Conservation (phyloP, 352 stramenopile species). For the Pythium dissotocum region DNA sequence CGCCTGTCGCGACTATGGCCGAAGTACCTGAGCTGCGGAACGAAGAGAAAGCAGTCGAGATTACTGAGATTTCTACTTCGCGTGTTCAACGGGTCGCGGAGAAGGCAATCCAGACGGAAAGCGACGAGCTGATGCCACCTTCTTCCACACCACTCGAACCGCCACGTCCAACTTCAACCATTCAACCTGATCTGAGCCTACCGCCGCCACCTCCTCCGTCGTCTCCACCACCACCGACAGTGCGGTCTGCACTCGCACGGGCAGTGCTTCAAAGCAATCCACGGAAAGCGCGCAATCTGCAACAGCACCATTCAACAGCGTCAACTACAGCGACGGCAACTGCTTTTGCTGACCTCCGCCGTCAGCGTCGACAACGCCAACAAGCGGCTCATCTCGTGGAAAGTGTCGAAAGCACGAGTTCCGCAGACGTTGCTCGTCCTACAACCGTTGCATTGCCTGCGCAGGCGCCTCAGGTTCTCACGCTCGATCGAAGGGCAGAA, state of each 20-base stretch:
- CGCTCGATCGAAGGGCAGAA: neutral
- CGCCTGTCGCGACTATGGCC: neutral
- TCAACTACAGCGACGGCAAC: neutral
- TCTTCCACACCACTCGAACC: neutral
- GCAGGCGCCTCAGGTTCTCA: neutral
- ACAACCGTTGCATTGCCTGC: neutral
- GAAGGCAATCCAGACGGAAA: slow-evolving; percentile 31
- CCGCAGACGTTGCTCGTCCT: neutral
- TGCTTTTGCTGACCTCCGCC: slow-evolving; percentile 19
- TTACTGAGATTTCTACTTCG: neutral
- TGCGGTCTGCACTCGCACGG: slow-evolving; percentile 1
- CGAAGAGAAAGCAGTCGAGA: neutral
- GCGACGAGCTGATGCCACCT: neutral
- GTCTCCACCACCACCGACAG: neutral
- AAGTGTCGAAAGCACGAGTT: slow-evolving; percentile 6
- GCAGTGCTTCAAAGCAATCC: slow-evolving; percentile 2
- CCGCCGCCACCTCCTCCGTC: slow-evolving; percentile 6
- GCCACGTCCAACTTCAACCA: neutral
- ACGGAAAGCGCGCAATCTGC: neutral
- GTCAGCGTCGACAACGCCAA: slow-evolving; percentile 21
- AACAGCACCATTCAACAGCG: neutral
- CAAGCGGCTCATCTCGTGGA: neutral
- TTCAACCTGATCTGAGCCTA: neutral
- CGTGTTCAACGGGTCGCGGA: slow-evolving; percentile 24
- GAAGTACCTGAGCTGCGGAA: neutral